phyloP scores from a whole-genome alignment of 2,329 filamentous ascomycete genomes.

The Macrophomina pseudophaseolina region DNA sequence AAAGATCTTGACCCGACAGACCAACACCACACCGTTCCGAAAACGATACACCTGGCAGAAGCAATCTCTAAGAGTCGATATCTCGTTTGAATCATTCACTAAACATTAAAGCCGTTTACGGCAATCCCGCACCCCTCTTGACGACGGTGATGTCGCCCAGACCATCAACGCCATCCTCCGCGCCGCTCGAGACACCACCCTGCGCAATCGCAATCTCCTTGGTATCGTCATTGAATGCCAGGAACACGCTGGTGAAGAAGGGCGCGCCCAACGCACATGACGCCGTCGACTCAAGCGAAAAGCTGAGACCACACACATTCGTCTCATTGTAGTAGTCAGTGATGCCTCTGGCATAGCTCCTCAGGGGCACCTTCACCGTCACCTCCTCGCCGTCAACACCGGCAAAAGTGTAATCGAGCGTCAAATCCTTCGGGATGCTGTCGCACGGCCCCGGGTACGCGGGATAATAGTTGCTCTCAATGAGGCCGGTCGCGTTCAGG shows the following conservation, averaged over 20 bases:
- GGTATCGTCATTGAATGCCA: slow-evolving; percentile 41
- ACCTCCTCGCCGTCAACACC: slow-evolving; percentile 27
- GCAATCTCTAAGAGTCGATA: background rate
- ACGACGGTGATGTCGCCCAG: slow-evolving; percentile 7
- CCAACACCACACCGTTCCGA: too few relatives aligned
- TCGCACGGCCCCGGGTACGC: slow-evolving; percentile 13
- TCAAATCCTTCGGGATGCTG: background rate
- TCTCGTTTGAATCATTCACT: background rate
- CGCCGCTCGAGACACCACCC: slow-evolving; percentile 32
- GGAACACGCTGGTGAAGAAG: slow-evolving; percentile 40
- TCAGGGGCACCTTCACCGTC: slow-evolving; percentile 6
- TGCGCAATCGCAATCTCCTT: slow-evolving; percentile 41
- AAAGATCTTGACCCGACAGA: too few relatives aligned
- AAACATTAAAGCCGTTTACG: background rate
- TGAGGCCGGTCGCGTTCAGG: slow-evolving; percentile 33
- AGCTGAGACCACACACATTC: slow-evolving; percentile 4
- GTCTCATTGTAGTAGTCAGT: slow-evolving; percentile 15
- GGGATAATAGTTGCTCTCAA: slow-evolving; percentile 4
- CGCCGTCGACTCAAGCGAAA: slow-evolving; percentile 33
- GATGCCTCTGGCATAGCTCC: slow-evolving; percentile 17
- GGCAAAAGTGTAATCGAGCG: slow-evolving; percentile 18
- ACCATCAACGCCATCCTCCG: slow-evolving; percentile 15
- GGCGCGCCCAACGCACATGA: slow-evolving; percentile 36
- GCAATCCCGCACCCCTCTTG: slow-evolving; percentile 10
- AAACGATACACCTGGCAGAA: too few relatives aligned